These are phyloP conservation scores for Eucalyptus lansdowneana DNA, from an alignment of 345 rosid species.

Conservation along the genomic window DNA sequence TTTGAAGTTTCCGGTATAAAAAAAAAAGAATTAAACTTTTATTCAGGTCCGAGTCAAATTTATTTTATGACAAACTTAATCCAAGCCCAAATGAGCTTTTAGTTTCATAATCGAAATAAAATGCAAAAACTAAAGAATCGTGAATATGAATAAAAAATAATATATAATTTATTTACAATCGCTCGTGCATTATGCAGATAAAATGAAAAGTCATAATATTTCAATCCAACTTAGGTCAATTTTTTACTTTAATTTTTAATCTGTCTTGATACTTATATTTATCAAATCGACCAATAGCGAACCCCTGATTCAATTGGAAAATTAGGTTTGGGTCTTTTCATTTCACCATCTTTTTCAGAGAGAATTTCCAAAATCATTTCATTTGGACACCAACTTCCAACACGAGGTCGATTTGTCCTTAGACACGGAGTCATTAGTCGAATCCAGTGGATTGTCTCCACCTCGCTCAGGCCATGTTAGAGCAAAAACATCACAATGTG, in stretches of 20 bases:
- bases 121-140: neutral
- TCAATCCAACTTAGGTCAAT: neutral
- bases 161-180: neutral
- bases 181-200: neutral
- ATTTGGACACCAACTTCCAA: neutral
- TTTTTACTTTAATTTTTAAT: neutral
- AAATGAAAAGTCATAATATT: neutral
- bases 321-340: neutral
- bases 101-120: neutral
- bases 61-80: neutral
- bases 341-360: neutral
- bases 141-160: too few species aligned
- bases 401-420: neutral
- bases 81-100: neutral
- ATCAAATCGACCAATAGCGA: neutral
- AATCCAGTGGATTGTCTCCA: neutral
- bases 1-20: fast-evolving
- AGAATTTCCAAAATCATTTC: neutral
- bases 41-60: neutral
- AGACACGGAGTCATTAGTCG: neutral
- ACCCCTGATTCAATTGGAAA: neutral
- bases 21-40: neutral
- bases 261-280: neutral
- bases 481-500: neutral
- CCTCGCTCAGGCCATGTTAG: neutral